A percentile compares a stretch with the other conserved stretches of the same genome.
phyloP scores from a whole-genome alignment of 2,329 filamentous ascomycete genomes.

The Colletotrichum sp. region DNA sequence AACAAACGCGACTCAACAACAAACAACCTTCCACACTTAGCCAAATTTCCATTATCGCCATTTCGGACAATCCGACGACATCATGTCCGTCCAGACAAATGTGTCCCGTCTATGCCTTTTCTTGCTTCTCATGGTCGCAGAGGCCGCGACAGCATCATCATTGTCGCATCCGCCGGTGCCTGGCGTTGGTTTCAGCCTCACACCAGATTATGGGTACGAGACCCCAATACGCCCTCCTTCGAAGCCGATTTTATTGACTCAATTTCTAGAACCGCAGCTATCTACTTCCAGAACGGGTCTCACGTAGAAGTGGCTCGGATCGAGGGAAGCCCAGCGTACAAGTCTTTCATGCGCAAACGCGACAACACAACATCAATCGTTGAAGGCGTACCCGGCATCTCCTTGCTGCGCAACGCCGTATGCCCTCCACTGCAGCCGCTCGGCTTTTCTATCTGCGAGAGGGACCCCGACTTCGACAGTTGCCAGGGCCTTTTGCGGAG shows the following conservation, averaged over 20 bases:
- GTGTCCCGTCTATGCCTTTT: neutral
- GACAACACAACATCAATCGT: accelerated
- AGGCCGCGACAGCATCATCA: neutral
- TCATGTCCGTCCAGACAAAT: neutral
- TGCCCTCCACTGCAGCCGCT: neutral
- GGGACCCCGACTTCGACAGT: neutral
- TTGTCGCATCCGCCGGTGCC: neutral
- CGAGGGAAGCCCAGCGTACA: neutral
- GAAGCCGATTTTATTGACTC: neutral
- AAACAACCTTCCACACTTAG: neutral
- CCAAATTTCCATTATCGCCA: neutral
- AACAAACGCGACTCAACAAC: neutral
- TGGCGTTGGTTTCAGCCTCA: neutral
- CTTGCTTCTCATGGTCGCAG: neutral
- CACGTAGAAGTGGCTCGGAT: neutral
- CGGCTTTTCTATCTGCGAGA: neutral
- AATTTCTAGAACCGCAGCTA: neutral
- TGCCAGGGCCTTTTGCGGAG: neutral
- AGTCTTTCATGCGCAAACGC: neutral
- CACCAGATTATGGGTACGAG: neutral
- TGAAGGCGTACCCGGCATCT: neutral
- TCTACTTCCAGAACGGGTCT: neutral
- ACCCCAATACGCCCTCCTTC: neutral
- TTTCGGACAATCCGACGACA: neutral
- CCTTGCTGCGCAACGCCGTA: neutral